phyloP scores from a whole-genome alignment of 2,329 filamentous ascomycete species.

The Eurotiales sp. region DNA sequence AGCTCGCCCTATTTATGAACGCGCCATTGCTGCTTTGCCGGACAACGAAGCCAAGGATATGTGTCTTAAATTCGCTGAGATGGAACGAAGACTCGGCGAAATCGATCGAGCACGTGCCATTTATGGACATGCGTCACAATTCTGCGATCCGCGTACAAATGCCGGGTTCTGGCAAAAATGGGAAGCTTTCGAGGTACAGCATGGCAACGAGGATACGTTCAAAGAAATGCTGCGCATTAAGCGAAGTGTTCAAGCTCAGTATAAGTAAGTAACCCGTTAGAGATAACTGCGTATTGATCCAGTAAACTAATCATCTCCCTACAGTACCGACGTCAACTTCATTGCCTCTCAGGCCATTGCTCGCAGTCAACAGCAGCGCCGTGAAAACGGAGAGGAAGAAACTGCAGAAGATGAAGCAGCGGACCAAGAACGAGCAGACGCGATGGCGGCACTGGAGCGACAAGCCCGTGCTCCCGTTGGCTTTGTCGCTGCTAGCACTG shows the following conservation, averaged over 20 bases:
- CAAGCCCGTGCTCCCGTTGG: slow-evolving; percentile 84
- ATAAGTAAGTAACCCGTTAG: slow-evolving; percentile 60
- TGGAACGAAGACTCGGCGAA: slow-evolving; percentile 87
- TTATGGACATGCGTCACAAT: slow-evolving; percentile 94
- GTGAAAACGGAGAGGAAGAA: slow-evolving; percentile 30
- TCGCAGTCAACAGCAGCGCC: slow-evolving; percentile 63
- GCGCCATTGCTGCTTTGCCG: slow-evolving; percentile 87
- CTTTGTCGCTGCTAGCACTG: slow-evolving; percentile 83
- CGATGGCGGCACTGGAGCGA: slow-evolving; percentile 84
- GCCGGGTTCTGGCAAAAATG: slow-evolving; percentile 92
- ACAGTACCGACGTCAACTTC: slow-evolving; percentile 89
- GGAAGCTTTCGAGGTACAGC: slow-evolving; percentile 95
- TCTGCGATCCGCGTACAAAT: slow-evolving; percentile 90
- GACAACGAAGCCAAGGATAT: slow-evolving; percentile 92
- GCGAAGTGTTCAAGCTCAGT: slow-evolving; percentile 93
- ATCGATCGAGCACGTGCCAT: slow-evolving; percentile 94
- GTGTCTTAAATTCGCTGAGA: slow-evolving; percentile 98
- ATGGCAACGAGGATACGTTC: slow-evolving; percentile 98
- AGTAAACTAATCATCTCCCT: slow-evolving; percentile 32
- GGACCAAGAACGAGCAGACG: slow-evolving; percentile 59
- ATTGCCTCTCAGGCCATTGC: slow-evolving; percentile 94
- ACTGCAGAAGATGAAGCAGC: slow-evolving; percentile 40
- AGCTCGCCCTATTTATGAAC: slow-evolving; percentile 91
- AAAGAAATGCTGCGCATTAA: slow-evolving; percentile 99
- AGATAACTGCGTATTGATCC: background rate